Evolutionary conservation across 208 protist genomes (phyloP), one percentile per base, ranked within the genome.

Genomic region (Crithidia fasciculata): DNA sequence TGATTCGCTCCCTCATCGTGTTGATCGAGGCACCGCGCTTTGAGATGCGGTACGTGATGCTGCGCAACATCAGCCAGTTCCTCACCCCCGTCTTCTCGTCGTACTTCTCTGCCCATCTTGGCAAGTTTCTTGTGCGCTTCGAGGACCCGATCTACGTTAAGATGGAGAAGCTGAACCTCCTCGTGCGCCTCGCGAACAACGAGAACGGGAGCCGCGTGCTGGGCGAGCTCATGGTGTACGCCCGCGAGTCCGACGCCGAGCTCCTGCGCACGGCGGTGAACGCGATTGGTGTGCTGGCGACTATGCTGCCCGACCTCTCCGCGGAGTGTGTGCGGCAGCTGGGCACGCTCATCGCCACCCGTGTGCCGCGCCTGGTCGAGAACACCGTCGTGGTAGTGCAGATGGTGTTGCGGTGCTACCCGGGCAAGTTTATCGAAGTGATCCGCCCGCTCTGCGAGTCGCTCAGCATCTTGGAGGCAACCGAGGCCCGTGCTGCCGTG

Each of bases 111-210:
- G 54, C 60, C 7, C 63, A 89, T 49, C 58, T 98, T 37, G 87
- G 87, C 61, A 78, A 98, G 8, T 99, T 99, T 81, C 98, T 99
- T 80, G 93, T 98, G 70, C 98, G 99, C 81, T 99, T 99, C 88
- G 99, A 99, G 74, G 98, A 99, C 69, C 98, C 98, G 36, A 96
- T 99, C 70, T 99, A 99, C 75, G 96, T 99, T 45, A 99, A 99
- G 81, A 91, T 99, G 75, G 98, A 99, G 84, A 99, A 99, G 85
- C 87, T 99, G 13, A 95, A 99, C 47, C 91, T 99, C 19, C 97
- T 99, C 74, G 87, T 99, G 58, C 92, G 92, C 71, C 85, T 99
- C 10, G 95, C 94, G 15, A 86, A 84, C 36, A 86, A 97, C 44
- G 59, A 80, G 43, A 99, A 98, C 58, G 92, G 98, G 57, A 88